Conservation (phyloP, 139 green algal genomes). For the Ettlia oleoabundans region DNA sequence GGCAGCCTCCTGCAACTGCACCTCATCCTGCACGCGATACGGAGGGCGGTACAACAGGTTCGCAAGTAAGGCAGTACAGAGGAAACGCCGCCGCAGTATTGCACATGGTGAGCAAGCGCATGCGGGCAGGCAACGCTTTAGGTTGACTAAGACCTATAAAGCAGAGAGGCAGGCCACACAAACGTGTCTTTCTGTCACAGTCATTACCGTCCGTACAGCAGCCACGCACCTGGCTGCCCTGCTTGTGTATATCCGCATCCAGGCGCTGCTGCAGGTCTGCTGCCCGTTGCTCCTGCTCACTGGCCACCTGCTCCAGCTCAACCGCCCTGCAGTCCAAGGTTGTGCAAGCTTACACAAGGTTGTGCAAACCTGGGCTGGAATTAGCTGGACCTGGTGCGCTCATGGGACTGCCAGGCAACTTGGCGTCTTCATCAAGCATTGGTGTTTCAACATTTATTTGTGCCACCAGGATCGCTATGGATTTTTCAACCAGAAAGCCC, state of each 20-base stretch:
- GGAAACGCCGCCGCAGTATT: not conserved
- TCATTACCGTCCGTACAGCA: too few relatives aligned
- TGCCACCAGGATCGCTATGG: too few relatives aligned
- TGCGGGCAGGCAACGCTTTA: too few relatives aligned
- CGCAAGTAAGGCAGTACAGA: not conserved
- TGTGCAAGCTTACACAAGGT: not conserved
- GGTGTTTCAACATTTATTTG: too few relatives aligned
- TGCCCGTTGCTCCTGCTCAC: not conserved
- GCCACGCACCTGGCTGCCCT: conserved; percentile 1
- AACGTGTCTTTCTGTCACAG: not conserved
- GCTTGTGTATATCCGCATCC: conserved; percentile 19
- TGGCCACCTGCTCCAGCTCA: not conserved
- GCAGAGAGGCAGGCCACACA: not conserved
- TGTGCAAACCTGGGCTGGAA: too few relatives aligned
- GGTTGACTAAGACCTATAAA: too few relatives aligned
- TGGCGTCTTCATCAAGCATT: too few relatives aligned
- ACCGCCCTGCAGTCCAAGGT: conserved; percentile 7
- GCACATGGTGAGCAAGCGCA: too few relatives aligned
- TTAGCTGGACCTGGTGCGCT: too few relatives aligned
- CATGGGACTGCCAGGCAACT: too few relatives aligned
- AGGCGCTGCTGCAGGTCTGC: not conserved
- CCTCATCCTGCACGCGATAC: not conserved
- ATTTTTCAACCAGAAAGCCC: too few relatives aligned
- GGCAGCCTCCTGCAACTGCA: not conserved
- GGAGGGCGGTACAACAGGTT: too few relatives aligned